Evolutionary conservation across 192 early-diverging fungal species (phyloP).

Genomic region (Thoreauomyces humboldtii): DNA sequence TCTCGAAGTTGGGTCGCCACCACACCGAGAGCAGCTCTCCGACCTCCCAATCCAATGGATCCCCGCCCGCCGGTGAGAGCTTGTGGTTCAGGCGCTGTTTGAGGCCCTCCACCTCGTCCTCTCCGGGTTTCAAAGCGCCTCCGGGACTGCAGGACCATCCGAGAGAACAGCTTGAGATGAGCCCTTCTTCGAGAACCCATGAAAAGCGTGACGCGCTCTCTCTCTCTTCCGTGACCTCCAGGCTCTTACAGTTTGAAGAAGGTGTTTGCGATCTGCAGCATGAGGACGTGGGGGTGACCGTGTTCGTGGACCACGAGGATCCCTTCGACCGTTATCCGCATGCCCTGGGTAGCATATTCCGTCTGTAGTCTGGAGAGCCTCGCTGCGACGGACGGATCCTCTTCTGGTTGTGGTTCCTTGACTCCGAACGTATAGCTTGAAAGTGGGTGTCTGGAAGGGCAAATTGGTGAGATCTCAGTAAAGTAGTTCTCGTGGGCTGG

Average conservation of each 20-base stretch:
- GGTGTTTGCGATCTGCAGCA: constrained; percentile 71
- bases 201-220: background rate
- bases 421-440: constrained; percentile 66
- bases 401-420: constrained; percentile 72
- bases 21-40: constrained; percentile 70
- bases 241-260: constrained; percentile 78
- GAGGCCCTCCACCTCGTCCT: constrained; percentile 72
- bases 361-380: constrained; percentile 57
- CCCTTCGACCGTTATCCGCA: constrained; percentile 68
- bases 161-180: background rate
- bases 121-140: constrained; percentile 66
- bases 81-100: constrained; percentile 58
- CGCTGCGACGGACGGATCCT: constrained; percentile 55
- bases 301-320: constrained; percentile 77
- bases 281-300: constrained; percentile 74
- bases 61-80: constrained; percentile 47
- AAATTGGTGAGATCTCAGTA: background rate
- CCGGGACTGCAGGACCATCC: constrained; percentile 59
- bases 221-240: background rate
- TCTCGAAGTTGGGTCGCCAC: constrained; percentile 79
- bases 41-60: constrained; percentile 61
- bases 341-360: constrained; percentile 65
- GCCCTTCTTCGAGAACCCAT: background rate
- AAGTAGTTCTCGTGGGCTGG: background rate
- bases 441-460: constrained; percentile 37